A percentile compares a stretch with the other conserved stretches of the same genome.
These are phyloP conservation scores for Ceratopteris richardii DNA, from an alignment of 75 land plant genomes.

Conservation along the genomic window DNA sequence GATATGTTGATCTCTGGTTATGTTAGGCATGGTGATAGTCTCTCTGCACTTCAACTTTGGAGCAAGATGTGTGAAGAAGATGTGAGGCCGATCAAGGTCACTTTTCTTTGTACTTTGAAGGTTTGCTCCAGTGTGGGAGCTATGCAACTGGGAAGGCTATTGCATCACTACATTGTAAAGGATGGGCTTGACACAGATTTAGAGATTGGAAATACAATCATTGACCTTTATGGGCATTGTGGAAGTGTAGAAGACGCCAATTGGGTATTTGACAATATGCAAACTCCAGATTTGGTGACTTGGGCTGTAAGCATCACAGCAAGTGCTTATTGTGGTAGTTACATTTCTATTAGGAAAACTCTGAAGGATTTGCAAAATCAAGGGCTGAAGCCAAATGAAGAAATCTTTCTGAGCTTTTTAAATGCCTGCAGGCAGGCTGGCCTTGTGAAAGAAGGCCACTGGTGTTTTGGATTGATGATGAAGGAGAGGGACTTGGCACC, in stretches of 20 bases:
- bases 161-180: constrained; percentile 3
- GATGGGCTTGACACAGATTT: constrained; percentile 5
- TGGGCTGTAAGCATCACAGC: constrained; percentile 40
- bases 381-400: constrained; percentile 32
- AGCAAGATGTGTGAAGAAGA: constrained; percentile 6
- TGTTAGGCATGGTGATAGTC: constrained; percentile 2
- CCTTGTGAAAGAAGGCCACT: constrained; percentile 33
- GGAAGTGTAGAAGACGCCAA: constrained; percentile 7
- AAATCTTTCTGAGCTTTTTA: constrained; percentile 31
- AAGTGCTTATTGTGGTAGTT: constrained; percentile 8
- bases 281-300: constrained; percentile 18
- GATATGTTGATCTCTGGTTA: constrained; percentile 12
- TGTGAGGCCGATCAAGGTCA: not conserved
- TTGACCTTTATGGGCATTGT: constrained; percentile 8
- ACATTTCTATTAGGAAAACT: not conserved
- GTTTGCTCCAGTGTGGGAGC: constrained; percentile 1
- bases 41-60: not conserved
- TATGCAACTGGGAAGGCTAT: constrained; percentile 6
- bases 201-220: not conserved
- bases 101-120: not conserved
- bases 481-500: constrained; percentile 24
- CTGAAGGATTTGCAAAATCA: not conserved
- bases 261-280: constrained; percentile 2
- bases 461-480: constrained; percentile 30
- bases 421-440: constrained; percentile 45